These are phyloP conservation scores for Xylaria venustula DNA, from an alignment of 495 filamentous ascomycete genomes.

Conservation along the genomic window DNA sequence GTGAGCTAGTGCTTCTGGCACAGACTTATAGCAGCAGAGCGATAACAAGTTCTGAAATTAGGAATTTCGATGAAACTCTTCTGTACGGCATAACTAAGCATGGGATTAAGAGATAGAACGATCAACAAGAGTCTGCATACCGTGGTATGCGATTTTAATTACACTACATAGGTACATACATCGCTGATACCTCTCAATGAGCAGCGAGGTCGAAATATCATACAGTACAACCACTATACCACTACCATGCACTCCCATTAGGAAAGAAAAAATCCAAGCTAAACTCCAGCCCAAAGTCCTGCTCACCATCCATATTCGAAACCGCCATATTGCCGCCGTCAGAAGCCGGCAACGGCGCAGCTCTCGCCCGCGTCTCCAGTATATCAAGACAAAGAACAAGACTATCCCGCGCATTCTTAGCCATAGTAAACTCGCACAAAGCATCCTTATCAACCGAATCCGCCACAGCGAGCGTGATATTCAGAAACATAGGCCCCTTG, in stretches of 20 bases:
- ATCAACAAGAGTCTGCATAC: no score
- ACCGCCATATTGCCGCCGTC: slow-evolving; percentile 15
- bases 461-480: slow-evolving; percentile 42
- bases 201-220: not conserved
- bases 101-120: no score
- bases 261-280: slow-evolving; percentile 25
- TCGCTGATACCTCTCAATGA: not conserved
- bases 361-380: slow-evolving; percentile 16
- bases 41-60: no score
- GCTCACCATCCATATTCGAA: slow-evolving; percentile 9
- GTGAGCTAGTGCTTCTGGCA: no score
- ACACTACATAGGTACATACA: no score
- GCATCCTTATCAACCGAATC: slow-evolving; percentile 33
- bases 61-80: no score
- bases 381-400: slow-evolving; percentile 30
- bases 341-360: slow-evolving; percentile 1
- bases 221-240: not conserved
- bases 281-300: slow-evolving; percentile 21
- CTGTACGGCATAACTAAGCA: no score
- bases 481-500: slow-evolving; percentile 46
- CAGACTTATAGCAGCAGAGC: no score
- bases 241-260: slow-evolving; percentile 6
- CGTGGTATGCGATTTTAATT: no score
- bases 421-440: slow-evolving; percentile 21
- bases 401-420: slow-evolving; percentile 26